Evolutionary conservation across 2,329 filamentous ascomycete genomes (phyloP).

Genomic region (Fusarium odoratissimum): DNA sequence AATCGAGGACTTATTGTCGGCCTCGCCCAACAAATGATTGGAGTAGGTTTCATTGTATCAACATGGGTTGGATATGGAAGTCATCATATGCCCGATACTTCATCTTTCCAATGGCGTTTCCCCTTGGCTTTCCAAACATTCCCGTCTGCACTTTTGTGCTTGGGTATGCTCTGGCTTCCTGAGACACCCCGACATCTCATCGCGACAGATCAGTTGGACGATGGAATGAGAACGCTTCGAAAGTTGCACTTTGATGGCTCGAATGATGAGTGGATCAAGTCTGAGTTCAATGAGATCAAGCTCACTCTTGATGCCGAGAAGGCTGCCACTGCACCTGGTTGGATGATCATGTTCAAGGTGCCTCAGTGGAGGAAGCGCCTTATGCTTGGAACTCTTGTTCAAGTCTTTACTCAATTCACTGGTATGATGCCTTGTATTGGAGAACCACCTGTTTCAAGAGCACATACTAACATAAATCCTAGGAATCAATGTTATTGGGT

Average conservation of each 20-base stretch:
- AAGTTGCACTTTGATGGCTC: slow-evolving; percentile 64
- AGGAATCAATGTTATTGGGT: slow-evolving; percentile 64
- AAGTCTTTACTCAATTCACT: slow-evolving; percentile 67
- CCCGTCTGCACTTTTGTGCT: slow-evolving; percentile 32
- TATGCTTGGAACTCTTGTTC: slow-evolving; percentile 67
- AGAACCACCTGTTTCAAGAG: not conserved
- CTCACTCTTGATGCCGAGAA: slow-evolving; percentile 60
- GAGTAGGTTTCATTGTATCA: slow-evolving; percentile 64
- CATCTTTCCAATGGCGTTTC: slow-evolving; percentile 51
- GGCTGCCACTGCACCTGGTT: slow-evolving; percentile 52
- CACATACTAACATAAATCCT: not conserved
- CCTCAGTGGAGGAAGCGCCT: slow-evolving; percentile 66
- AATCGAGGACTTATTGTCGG: slow-evolving; percentile 59
- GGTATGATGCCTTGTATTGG: slow-evolving; percentile 36
- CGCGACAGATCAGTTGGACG: slow-evolving; percentile 53
- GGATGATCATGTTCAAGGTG: slow-evolving; percentile 67
- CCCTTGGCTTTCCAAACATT: slow-evolving; percentile 43
- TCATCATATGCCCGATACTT: slow-evolving; percentile 40
- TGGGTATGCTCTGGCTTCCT: slow-evolving; percentile 44
- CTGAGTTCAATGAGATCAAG: slow-evolving; percentile 67
- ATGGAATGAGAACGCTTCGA: slow-evolving; percentile 54
- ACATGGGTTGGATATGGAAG: slow-evolving; percentile 54
- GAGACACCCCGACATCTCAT: slow-evolving; percentile 46
- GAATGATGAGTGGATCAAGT: slow-evolving; percentile 66
- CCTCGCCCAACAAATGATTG: slow-evolving; percentile 66